A percentile compares a stretch with the other conserved stretches of the same genome.
Evolutionary conservation across 192 early-diverging fungal genomes (phyloP).

Genomic region (Chytriomyces hyalinus): DNA sequence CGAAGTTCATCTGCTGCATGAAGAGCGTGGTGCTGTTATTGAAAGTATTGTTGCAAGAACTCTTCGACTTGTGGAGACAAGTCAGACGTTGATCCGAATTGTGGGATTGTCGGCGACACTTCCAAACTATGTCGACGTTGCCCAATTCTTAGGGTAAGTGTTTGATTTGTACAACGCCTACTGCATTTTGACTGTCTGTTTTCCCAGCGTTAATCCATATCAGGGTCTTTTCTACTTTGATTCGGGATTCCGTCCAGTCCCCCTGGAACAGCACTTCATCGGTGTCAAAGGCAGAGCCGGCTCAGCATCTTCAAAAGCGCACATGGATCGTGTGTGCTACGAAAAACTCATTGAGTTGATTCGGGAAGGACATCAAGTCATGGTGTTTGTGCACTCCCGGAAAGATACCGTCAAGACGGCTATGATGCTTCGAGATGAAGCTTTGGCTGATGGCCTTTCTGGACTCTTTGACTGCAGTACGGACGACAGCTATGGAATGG

Average conservation of each 20-base stretch:
- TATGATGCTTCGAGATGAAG: constrained; percentile 76
- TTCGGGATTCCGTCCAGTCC: constrained; percentile 90
- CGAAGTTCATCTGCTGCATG: constrained; percentile 96
- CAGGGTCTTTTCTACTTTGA: constrained; percentile 98
- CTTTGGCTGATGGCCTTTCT: constrained; percentile 54
- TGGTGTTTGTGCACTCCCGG: constrained; percentile 99
- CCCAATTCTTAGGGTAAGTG: constrained; percentile 77
- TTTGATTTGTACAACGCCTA: not conserved
- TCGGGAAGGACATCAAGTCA: constrained; percentile 89
- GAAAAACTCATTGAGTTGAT: constrained; percentile 74
- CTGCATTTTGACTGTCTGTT: constrained; percentile 9
- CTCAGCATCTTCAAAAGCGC: constrained; percentile 60
- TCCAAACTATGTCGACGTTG: constrained; percentile 97
- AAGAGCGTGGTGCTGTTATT: constrained; percentile 94
- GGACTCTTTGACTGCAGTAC: constrained; percentile 67
- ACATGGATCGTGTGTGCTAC: constrained; percentile 87
- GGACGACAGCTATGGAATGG: constrained; percentile 55
- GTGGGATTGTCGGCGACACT: constrained; percentile 97
- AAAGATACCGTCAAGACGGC: constrained; percentile 98
- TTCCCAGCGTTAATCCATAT: constrained; percentile 81
- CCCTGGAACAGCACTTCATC: constrained; percentile 95
- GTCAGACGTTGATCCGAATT: constrained; percentile 94
- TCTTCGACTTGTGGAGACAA: constrained; percentile 84
- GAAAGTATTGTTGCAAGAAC: constrained; percentile 97
- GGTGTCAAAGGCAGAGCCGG: constrained; percentile 87